Percentiles rank a stretch among this genome's conserved stretches.
Conservation (phyloP, 495 filamentous ascomycete species). For the Hyaloscypha hepaticicola region DNA sequence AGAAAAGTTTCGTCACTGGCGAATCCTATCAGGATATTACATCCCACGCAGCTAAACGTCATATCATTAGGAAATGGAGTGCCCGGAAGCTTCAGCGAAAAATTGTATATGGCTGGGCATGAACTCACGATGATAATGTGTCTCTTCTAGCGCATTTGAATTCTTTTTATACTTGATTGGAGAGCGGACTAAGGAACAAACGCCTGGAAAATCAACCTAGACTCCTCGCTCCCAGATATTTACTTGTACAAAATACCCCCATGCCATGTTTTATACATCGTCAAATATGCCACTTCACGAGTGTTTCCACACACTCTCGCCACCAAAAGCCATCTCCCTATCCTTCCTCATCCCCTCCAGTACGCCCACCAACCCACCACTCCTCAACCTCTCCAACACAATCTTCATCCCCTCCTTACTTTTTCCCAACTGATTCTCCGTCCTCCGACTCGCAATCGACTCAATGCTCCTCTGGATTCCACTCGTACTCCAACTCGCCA, state of each 20-base stretch:
- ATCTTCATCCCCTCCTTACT: conserved; percentile 95
- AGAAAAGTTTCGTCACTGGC: conserved; percentile 68
- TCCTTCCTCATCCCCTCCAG: conserved; percentile 81
- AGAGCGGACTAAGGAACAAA: conserved; percentile 24
- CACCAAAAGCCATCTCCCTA: conserved; percentile 47
- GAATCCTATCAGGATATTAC: conserved; percentile 64
- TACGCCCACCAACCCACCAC: conserved; percentile 79
- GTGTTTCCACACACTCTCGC: conserved; percentile 40
- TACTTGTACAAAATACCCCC: conserved; percentile 22
- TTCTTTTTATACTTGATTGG: conserved; percentile 19
- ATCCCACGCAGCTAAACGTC: no score
- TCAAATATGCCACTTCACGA: background rate
- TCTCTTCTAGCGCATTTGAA: background rate
- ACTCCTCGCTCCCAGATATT: conserved; percentile 30
- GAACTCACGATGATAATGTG: background rate
- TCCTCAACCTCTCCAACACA: conserved; percentile 81
- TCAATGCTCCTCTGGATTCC: conserved; percentile 90
- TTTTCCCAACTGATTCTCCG: conserved; percentile 77
- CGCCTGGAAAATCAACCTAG: conserved; percentile 21
- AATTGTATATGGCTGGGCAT: background rate
- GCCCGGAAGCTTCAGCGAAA: background rate
- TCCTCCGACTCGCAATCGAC: conserved; percentile 78
- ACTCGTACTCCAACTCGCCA: conserved; percentile 71
- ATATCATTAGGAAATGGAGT: no score
- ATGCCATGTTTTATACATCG: background rate